Evolutionary conservation across 805 yeast genomes (phyloP), one percentile per base, ranked within the genome.

Genomic region (Metschnikowia borealis): DNA sequence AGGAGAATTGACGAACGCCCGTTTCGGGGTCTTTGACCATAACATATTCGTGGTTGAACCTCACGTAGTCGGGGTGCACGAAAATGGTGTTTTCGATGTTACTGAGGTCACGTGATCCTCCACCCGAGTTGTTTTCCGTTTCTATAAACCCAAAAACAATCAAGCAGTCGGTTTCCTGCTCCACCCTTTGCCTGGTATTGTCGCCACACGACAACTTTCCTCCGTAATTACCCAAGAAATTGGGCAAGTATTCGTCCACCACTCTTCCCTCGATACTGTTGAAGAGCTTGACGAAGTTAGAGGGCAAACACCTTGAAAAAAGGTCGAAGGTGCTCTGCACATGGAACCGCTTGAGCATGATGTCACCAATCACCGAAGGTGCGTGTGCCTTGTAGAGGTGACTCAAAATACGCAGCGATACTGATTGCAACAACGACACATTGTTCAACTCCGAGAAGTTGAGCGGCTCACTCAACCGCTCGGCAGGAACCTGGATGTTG

Each of bases 291-390:
- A 74, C 67, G 38, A 64, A 67, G 37, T 61, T 54, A 7, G 57
- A 50, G 2, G 53, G 87, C 54, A 59, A 38, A 60, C 37, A 71
- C 62, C 15, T 78, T 14, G 83, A 79, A 38, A 91, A 70, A 21
- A 73, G 59, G 53, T 79, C 75, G 47, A 85, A 69, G 21, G 68
- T 56, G 1, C 63, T 57, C 17, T 75, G 75, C 31, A 74, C 70
- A 14, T 77, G 76, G 58, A 75, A 85, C 53, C 96, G 78, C 48
- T 82, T 81, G 5, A 85, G 78, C 49, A 88, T 73, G 13, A 83
- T 75, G 66, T 91, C 97, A 18, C 81, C 89, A 38, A 90, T 62
- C 29, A 91, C 66, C 2, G 85, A 79, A 6, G 96, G 94, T 14
- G 69, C 75, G 48, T 70, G 58, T 15, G 90, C 64, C 0, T 65